phyloP scores from a whole-genome alignment of 352 stramenopile species.

The Stramenopiles sp. region DNA sequence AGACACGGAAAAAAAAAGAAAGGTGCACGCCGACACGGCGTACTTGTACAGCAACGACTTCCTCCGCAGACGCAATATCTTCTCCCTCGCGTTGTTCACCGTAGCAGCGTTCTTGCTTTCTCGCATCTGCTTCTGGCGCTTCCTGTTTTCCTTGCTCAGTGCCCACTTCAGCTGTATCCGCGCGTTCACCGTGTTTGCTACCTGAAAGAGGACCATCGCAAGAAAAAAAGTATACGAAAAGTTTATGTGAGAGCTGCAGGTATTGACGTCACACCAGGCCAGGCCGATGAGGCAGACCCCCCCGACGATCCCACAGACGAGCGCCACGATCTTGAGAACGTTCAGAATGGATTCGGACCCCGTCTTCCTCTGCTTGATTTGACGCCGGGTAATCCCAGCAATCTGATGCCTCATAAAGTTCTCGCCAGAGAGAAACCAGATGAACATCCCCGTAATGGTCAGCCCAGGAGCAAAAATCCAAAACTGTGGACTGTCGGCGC shows the following conservation, averaged over 20 bases:
- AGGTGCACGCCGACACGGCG: neutral
- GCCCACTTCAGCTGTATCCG: neutral
- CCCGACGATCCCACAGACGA: neutral
- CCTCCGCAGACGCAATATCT: neutral
- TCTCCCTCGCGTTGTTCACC: neutral
- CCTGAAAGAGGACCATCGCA: neutral
- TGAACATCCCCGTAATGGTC: neutral
- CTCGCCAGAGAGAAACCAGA: neutral
- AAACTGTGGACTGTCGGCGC: neutral
- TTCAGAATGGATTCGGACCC: neutral
- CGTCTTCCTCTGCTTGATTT: neutral
- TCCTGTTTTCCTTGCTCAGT: neutral
- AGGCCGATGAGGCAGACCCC: neutral
- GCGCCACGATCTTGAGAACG: neutral
- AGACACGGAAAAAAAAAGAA: neutral
- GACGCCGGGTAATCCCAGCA: neutral
- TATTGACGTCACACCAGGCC: neutral
- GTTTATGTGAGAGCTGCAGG: neutral
- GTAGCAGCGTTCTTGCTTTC: too few relatives aligned
- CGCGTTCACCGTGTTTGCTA: neutral
- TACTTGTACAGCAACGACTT: slow-evolving; percentile 3
- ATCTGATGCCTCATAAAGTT: slow-evolving; percentile 3
- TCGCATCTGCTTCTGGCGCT: neutral
- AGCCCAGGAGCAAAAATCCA: neutral
- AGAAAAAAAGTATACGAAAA: neutral